These are phyloP conservation scores for Candida ficus DNA, from an alignment of 805 yeast species.

Conservation along the genomic window DNA sequence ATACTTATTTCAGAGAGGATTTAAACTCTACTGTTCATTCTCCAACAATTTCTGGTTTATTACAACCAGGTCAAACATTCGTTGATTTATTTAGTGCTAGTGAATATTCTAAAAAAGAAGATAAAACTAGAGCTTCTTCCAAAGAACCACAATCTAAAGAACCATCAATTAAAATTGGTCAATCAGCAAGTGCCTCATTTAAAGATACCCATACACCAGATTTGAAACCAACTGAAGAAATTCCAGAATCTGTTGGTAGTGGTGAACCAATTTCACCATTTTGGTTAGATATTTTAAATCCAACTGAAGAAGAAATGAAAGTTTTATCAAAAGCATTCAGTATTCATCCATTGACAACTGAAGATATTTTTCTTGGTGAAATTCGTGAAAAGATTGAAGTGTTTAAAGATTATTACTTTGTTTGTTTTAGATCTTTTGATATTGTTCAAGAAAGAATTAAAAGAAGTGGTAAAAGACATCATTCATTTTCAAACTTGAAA, in stretches of 20 bases:
- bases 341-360: slow-evolving; percentile 93
- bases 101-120: slow-evolving; percentile 19
- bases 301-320: slow-evolving; percentile 96
- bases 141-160: slow-evolving; percentile 1
- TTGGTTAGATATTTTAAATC: slow-evolving; percentile 91
- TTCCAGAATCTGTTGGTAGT: not conserved
- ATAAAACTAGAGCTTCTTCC: slow-evolving; percentile 4
- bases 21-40: slow-evolving; percentile 86
- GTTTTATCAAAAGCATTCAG: slow-evolving; percentile 86
- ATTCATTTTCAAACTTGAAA: slow-evolving; percentile 2
- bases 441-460: slow-evolving; percentile 66
- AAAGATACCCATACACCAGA: slow-evolving; percentile 5
- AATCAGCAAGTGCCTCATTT: slow-evolving; percentile 2
- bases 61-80: slow-evolving; percentile 57
- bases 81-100: slow-evolving; percentile 56
- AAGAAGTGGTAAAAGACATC: slow-evolving; percentile 34
- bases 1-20: slow-evolving; percentile 90
- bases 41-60: slow-evolving; percentile 77
- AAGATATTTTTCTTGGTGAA: slow-evolving; percentile 89
- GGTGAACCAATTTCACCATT: slow-evolving; percentile 54
- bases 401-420: slow-evolving; percentile 84
- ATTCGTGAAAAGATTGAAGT: slow-evolving; percentile 93
- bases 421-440: slow-evolving; percentile 83
- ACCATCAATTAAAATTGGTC: slow-evolving; percentile 1
- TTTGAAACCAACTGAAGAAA: slow-evolving; percentile 7